Conservation (phyloP, 2,329 filamentous ascomycete genomes). For the Ceratocystis alfenasii region DNA sequence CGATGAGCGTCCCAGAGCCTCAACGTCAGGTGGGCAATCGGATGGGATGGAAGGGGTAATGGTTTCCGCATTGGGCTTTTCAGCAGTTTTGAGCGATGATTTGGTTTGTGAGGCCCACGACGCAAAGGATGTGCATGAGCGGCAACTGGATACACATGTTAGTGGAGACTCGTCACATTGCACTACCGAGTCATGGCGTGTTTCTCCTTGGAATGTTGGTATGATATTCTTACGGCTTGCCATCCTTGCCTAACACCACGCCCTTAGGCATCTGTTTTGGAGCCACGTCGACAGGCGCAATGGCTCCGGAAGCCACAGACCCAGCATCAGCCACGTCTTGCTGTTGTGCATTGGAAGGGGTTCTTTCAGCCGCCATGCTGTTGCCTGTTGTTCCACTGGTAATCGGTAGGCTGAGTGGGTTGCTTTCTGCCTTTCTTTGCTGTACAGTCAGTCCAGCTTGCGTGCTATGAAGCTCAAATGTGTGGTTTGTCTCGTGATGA, state of each 20-base stretch:
- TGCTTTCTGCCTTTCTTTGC: neutral
- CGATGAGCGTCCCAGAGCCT: constrained; percentile 69
- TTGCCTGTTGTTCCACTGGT: neutral
- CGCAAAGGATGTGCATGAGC: constrained; percentile 57
- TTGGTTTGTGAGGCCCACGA: constrained; percentile 47
- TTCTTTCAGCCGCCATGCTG: neutral
- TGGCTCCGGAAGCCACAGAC: constrained; percentile 9
- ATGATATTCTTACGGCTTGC: constrained; percentile 57
- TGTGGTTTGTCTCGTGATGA: no score
- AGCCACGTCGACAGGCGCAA: constrained; percentile 25
- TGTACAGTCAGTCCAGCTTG: neutral
- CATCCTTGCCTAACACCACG: constrained; percentile 64
- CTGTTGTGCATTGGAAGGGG: constrained; percentile 1
- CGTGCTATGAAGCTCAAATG: neutral
- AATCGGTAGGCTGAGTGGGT: neutral
- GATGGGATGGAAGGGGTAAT: constrained; percentile 31
- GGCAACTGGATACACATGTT: constrained; percentile 42
- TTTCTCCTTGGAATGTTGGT: neutral
- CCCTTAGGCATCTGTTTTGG: constrained; percentile 54
- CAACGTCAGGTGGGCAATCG: constrained; percentile 86
- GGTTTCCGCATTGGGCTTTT: constrained; percentile 28
- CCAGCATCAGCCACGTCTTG: neutral
- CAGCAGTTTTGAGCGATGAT: constrained; percentile 29
- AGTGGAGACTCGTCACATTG: constrained; percentile 3
- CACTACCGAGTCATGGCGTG: constrained; percentile 3